Conservation (phyloP, 1,284 basidiomycete genomes). For the Ustilago hordei region DNA sequence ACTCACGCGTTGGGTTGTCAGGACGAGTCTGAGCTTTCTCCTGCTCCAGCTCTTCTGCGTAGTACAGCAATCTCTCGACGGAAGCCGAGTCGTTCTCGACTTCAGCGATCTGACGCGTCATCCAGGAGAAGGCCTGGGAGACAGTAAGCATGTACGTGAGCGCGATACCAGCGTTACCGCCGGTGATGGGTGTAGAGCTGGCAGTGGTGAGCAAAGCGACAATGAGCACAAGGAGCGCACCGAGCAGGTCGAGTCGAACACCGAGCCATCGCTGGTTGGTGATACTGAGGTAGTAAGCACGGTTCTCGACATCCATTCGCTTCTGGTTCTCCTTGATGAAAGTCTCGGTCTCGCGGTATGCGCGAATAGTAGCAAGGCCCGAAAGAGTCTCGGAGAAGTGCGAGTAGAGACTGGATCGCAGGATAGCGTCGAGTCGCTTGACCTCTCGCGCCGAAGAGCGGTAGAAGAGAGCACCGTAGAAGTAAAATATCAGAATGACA, state of each 20-base stretch:
- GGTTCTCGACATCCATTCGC: slow-evolving; percentile 87
- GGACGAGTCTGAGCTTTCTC: slow-evolving; percentile 61
- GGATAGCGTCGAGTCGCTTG: slow-evolving; percentile 81
- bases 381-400: slow-evolving; percentile 89
- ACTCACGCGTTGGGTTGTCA: slow-evolving; percentile 51
- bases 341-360: slow-evolving; percentile 73
- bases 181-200: slow-evolving; percentile 42
- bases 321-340: slow-evolving; percentile 74
- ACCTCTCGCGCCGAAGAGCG: slow-evolving; percentile 87
- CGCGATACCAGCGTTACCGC: slow-evolving; percentile 61
- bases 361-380: slow-evolving; percentile 86
- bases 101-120: slow-evolving; percentile 69
- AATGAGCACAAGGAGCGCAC: slow-evolving; percentile 64
- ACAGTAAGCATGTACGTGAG: slow-evolving; percentile 65
- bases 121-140: slow-evolving; percentile 64
- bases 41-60: slow-evolving; percentile 65
- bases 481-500: slow-evolving; percentile 63
- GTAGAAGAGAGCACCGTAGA: slow-evolving; percentile 78
- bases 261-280: slow-evolving; percentile 88
- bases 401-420: slow-evolving; percentile 80
- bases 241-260: slow-evolving; percentile 73
- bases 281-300: slow-evolving; percentile 87
- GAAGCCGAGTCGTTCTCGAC: slow-evolving; percentile 70
- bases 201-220: slow-evolving; percentile 61
- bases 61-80: slow-evolving; percentile 68